Base-by-base conservation (phyloP, 306 rosid species). In the Prunus kanzakura region DNA sequence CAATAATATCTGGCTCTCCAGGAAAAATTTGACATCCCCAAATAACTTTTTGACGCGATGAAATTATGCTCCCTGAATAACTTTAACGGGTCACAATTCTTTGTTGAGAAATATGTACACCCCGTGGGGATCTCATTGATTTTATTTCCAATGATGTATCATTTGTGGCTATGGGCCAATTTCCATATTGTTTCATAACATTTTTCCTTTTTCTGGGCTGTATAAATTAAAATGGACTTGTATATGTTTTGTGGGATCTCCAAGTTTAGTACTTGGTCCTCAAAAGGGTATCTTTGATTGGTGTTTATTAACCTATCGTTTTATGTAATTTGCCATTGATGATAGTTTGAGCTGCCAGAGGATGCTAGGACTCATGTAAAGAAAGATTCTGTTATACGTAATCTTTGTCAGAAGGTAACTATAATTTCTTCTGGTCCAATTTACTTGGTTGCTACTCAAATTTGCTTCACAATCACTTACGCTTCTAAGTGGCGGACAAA, bases 331-430 rank as follows among this genome's bases (percentile, higher is more conserved):
- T 80, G 62, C 56, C 55, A 47, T 71, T 70, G 61, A 64, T 83
- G 18, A 80, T 88, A 96, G 99, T 96, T 92, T 78, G 96, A 83
- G 77, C 78, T 96, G 87, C 93, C 91, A 6, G 93, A 84, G 67
- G 93, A 91, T 86, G 91, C 92, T 65, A 86, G 85, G 89, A 84
- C 83, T 11, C 80, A 50, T 11, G 91, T 87, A 41, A 92, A 87
- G 88, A 92, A 89, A 82, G 82, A 89, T 84, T 90, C 97, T 75
- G 97, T 92, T 63, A 62, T 95, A 69, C 96, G 98, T 27, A 95
- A 90, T 90, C 90, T 95, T 71, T 90, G 93, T 84, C 93, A 87
- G 69, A 96, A 96, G 97, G 98, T 92, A 82, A 79, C 54, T 71
- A 67, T 57, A 43, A 46, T 67, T 72, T 73, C 45, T 74, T 67